These are phyloP conservation scores for Nemania diffusa DNA, from an alignment of 2,329 filamentous ascomycete species.

Conservation along the genomic window DNA sequence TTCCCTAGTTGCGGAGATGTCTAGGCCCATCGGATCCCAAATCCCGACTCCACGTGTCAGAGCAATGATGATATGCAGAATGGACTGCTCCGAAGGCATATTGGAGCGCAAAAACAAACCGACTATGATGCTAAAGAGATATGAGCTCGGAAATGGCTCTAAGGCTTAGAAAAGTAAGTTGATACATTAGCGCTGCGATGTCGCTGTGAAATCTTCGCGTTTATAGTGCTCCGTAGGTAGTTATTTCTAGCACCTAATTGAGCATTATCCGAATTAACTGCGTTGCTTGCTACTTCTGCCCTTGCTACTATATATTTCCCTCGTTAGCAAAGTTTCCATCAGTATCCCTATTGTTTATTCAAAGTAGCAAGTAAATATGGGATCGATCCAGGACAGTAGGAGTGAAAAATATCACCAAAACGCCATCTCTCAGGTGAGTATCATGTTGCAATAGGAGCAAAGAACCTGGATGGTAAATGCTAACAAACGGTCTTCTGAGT, in stretches of 20 bases:
- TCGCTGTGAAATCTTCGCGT: background rate
- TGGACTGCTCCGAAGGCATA: background rate
- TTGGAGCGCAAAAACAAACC: background rate
- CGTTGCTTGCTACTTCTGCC: background rate
- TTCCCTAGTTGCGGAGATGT: background rate
- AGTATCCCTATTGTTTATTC: background rate
- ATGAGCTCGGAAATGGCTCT: background rate
- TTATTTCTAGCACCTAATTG: background rate
- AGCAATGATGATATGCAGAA: background rate
- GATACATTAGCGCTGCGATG: background rate
- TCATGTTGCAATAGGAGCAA: background rate
- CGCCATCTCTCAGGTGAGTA: conserved; percentile 2
- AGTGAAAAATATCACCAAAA: conserved; percentile 3
- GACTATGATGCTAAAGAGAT: background rate
- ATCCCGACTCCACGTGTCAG: background rate
- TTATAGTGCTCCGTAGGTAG: no score
- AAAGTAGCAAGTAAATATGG: background rate
- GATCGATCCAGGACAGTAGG: background rate
- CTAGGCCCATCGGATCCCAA: background rate
- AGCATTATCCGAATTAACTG: background rate
- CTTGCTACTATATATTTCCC: background rate
- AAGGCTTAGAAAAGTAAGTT: background rate
- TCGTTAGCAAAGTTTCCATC: background rate
- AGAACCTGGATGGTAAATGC: background rate
- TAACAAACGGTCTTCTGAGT: background rate